Base-by-base conservation (phyloP, 208 protist genomes). In the Leishmania mexicana region DNA sequence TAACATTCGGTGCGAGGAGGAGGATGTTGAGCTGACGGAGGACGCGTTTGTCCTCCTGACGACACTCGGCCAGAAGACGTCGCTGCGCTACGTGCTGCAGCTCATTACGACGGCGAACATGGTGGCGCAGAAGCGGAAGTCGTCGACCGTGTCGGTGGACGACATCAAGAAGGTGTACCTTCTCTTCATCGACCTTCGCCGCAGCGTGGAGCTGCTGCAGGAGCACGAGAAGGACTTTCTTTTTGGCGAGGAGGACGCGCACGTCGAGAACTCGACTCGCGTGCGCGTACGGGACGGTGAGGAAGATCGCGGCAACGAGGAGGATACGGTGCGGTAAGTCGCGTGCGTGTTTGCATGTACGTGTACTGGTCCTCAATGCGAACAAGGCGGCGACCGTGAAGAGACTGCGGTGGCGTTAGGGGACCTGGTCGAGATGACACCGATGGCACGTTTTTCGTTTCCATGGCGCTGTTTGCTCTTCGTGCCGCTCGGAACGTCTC, bases 81-180 rank as follows among this genome's bases (percentile, higher is more conserved):
- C 99, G 1, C 92, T 99, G 57, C 96, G 99, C 35, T 99, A 99
- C 83, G 99, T 99, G 15, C 98, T 99, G 58, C 99, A 99, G 89
- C 93, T 99, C 57, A 99, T 99, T 84, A 99, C 99, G 0, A 98
- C 99, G 1, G 90, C 99, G 6, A 94, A 93, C 76, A 85, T 99
- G n/a, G 97, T 99, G 13, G 92, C 96, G 47, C 88, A 93, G 62
- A 99, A 99, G 88, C 93, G 99, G 57, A 98, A 98, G 84, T 94
- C 90, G 17, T 93, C 94, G 13, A 91, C 93, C 45, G 99, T 99
- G 15, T 96, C 96, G 21, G 91, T 98, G 24, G 88, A 97, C 40
- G 99, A 99, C 86, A 96, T 99, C 78, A 97, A 98, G 65, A 95
- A 93, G 42, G 98, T 99, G 11, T 99, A 99, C 89, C 82, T 89